These are phyloP conservation scores for Stachybotrys echinatus DNA, from an alignment of 2,329 filamentous ascomycete species.

Conservation along the genomic window DNA sequence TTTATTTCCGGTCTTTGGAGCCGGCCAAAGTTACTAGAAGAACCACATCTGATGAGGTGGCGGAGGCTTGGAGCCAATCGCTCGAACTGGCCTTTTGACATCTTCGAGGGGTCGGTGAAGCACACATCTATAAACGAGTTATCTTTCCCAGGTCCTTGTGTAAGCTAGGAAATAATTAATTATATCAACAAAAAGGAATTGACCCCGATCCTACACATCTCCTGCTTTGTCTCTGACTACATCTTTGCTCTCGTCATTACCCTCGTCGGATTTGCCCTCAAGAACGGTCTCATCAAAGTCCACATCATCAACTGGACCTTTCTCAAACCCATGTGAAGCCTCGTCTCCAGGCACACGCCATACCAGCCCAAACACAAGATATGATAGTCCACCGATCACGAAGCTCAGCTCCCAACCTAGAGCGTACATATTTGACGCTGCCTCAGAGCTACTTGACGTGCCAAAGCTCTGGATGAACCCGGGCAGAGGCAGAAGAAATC, in stretches of 20 bases:
- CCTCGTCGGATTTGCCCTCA: background rate
- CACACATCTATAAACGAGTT: no score
- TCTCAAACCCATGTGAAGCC: background rate
- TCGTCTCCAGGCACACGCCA: background rate
- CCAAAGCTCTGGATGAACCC: background rate
- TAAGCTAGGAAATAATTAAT: no score
- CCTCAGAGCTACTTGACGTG: background rate
- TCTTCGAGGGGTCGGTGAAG: no score
- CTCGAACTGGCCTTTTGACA: no score
- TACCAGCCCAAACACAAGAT: background rate
- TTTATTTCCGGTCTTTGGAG: no score
- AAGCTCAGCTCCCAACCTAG: background rate
- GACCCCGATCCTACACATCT: no score
- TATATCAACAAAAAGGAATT: no score
- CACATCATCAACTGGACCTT: background rate
- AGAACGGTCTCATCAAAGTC: background rate
- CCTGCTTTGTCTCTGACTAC: no score
- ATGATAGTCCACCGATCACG: background rate
- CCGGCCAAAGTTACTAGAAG: no score
- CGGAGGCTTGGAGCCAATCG: no score
- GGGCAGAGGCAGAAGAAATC: slow-evolving; percentile 7
- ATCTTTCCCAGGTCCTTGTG: no score
- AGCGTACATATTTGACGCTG: background rate
- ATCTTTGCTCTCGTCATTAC: background rate
- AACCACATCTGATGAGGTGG: no score